Evolutionary conservation across 371 early-diverging fungal species (phyloP), one percentile per base, ranked within the genome.

Genomic region (Mortierella sp.): DNA sequence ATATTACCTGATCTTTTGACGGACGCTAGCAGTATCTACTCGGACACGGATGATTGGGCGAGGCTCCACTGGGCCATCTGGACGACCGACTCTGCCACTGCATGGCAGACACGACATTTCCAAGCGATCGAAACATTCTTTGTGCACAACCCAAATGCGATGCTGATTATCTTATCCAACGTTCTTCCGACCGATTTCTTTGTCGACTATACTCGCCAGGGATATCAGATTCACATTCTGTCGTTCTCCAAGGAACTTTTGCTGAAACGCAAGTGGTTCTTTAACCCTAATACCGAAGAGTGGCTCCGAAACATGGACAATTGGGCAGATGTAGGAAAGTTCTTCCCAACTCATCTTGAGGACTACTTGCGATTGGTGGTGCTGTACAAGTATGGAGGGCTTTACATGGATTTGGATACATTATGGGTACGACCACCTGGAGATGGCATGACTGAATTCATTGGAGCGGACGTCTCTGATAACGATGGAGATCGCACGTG

Each of bases 391-490:
- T 89, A 89, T 54, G 90, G 90, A 46, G 90, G 90, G 4, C 86
- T 86, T 3, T 89, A 88, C 71, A 89, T 89, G 90, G 90, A 89
- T 56, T 87, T 89, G 87, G 90, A 89, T 57, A 87, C 88, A 8
- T 80, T 89, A 19, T 89, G 88, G 90, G 81, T 87, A 9, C 84
- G 87, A 19, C 66, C 81, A 0, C 87, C 88, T 3, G 86, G 87
- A 0, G 82, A 88, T 47, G 62, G 80, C 0, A 71, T 81, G 18
- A 81, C 86, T 1, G 87, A 89, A 64, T 89, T 88, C 49, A 87
- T 89, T 64, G 90, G 90, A 2, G 83, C 88, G 0, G 90, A 89
- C 64, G 76, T 82, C 27, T 83, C 88, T 0, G 82, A 81, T 12
- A 67, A 82, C 3, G 58, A 70, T 16, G 67, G 80, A 3, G 90